Evolutionary conservation across 192 early-diverging fungal species (phyloP), one percentile per base, ranked within the genome.

Genomic region (Coemansia sp.): DNA sequence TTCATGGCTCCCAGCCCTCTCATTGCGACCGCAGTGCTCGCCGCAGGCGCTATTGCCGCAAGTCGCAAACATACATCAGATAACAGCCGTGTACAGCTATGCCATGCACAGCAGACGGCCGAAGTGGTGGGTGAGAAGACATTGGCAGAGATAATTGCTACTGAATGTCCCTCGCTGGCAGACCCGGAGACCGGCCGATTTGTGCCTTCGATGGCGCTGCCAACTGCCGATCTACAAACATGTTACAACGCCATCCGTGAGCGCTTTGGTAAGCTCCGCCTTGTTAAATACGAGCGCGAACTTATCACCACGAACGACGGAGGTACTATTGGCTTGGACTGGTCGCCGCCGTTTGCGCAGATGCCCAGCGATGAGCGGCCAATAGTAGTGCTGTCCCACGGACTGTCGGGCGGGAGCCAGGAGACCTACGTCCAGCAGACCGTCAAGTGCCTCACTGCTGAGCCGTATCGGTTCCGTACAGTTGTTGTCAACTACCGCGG

Each of bases 401-500:
- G 96, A 25, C 74, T 98, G 64, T 95, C 95, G 6, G 96, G 96
- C 52, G 94, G 94, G 31, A 93, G 90, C 50, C 89, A 93, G 76
- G 95, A 97, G 75, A 86, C 85, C 2, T 98, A 98, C 65, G 89
- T 98, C 32, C 88, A 89, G 23, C 82, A 87, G 8, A 67, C 95
- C 14, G 84, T 92, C 32, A 80, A 87, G 63, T 71, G 72, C 46
- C 81, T 92, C 59, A 88, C 84, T 0, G 57, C 70, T 17, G 68
- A 75, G 42, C 88, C 87, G 19, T 83, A 88, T 59, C 84, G 84
- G 53, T 92, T 90, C 73, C 85, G 89, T 33, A 84, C 84, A 6
- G 93, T 95, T 0, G 94, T 96, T 21, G 84, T 92, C 68, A 98
- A 98, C 85, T 89, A 85, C 61, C 87, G 96, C 32, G 96, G 95